Evolutionary conservation across 345 rosid genomes (phyloP).

Genomic region (Eucalyptus coolabah): DNA sequence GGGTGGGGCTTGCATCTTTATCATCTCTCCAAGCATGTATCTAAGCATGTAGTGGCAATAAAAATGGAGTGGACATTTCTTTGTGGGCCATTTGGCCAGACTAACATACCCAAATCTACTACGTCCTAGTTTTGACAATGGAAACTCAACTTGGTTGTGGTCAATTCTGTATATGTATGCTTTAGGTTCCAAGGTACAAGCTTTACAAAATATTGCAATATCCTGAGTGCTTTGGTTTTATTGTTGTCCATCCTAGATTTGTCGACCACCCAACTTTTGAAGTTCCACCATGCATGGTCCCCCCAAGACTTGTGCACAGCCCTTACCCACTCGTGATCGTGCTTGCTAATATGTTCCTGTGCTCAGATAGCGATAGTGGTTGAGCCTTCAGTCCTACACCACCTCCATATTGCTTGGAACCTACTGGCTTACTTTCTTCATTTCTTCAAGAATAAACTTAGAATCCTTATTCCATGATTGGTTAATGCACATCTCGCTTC

Average conservation of each 20-base stretch:
- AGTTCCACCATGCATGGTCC: neutral
- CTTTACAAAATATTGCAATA: neutral
- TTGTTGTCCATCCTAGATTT: neutral
- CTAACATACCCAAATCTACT: neutral
- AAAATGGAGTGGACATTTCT: neutral
- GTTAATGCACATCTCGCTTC: neutral
- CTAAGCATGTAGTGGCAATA: neutral
- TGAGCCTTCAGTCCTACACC: neutral
- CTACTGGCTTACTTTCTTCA: neutral
- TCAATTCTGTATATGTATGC: neutral
- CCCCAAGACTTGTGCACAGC: neutral
- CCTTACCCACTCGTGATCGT: neutral
- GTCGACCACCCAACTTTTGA: neutral
- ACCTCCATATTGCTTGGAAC: neutral
- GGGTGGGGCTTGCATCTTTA: neutral
- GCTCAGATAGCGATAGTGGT: neutral
- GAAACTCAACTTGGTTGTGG: neutral
- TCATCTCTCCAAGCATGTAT: neutral
- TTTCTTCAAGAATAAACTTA: neutral
- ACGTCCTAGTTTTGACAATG: neutral
- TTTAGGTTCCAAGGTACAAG: neutral
- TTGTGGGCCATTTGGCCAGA: neutral
- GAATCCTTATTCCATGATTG: neutral
- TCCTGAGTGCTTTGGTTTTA: neutral
- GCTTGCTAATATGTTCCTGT: neutral